These are phyloP conservation scores for Malus hybrid DNA, from an alignment of 331 rosid species.

Conservation along the genomic window DNA sequence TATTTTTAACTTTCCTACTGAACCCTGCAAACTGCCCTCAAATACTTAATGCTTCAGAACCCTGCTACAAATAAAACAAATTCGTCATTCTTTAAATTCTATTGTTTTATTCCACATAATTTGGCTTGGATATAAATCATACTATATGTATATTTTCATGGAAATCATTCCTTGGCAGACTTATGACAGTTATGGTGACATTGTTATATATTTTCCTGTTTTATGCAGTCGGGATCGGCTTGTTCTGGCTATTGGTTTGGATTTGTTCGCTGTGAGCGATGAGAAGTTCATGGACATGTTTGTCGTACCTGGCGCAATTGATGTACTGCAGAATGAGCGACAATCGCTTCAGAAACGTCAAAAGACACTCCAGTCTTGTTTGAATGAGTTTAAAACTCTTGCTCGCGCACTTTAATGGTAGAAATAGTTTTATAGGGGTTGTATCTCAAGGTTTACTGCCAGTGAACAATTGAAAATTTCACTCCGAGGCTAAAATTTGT, in stretches of 20 bases:
- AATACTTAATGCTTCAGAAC: neutral
- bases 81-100: neutral
- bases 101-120: neutral
- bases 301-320: slow-evolving; percentile 87
- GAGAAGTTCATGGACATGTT: slow-evolving; percentile 96
- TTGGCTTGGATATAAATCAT: neutral
- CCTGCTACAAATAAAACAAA: neutral
- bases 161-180: neutral
- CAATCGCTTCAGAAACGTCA: slow-evolving; percentile 80
- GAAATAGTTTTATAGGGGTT: neutral
- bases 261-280: slow-evolving; percentile 86
- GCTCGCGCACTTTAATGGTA: slow-evolving; percentile 55
- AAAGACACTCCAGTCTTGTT: slow-evolving; percentile 71
- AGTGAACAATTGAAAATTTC: neutral
- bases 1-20: neutral
- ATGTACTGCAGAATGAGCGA: slow-evolving; percentile 51
- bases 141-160: neutral
- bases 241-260: slow-evolving; percentile 77
- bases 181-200: neutral
- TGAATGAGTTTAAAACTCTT: slow-evolving; percentile 45
- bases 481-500: neutral
- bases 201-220: neutral
- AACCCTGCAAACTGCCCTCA: neutral
- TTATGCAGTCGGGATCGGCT: slow-evolving; percentile 81
- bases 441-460: neutral